Percentiles rank a stretch among this genome's conserved stretches.
phyloP scores from a whole-genome alignment of 1,284 basidiomycete species.

The Apiotrichum sp. region DNA sequence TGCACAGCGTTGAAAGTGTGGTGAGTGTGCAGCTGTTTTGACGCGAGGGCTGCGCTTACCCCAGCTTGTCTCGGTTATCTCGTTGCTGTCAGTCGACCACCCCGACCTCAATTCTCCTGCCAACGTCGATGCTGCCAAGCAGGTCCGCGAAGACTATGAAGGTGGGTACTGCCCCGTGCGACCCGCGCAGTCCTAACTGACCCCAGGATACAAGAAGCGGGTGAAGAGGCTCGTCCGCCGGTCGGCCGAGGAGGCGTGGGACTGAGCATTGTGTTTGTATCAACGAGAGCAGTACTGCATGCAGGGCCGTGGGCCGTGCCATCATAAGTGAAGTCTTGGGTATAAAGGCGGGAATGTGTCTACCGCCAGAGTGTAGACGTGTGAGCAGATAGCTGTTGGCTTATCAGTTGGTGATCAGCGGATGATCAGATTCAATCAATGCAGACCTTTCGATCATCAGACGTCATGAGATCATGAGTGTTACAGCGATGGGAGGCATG shows the following conservation, averaged over 20 bases:
- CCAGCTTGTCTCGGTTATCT: constrained; percentile 93
- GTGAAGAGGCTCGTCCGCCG: constrained; percentile 76
- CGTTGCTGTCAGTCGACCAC: constrained; percentile 81
- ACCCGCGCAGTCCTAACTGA: constrained; percentile 2
- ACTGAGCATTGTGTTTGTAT: constrained; percentile 45
- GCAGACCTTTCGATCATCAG: no score
- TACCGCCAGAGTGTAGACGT: no score
- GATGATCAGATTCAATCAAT: no score
- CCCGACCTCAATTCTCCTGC: constrained; percentile 94
- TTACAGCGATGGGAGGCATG: no score
- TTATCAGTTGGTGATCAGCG: no score
- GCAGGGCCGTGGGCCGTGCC: constrained; percentile 1
- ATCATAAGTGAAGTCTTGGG: neutral
- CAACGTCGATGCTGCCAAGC: constrained; percentile 93
- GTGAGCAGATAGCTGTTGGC: no score
- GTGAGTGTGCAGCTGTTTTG: constrained; percentile 54
- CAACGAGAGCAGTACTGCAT: neutral
- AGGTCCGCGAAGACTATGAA: constrained; percentile 67
- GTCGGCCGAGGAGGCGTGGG: constrained; percentile 79
- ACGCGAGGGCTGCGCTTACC: neutral
- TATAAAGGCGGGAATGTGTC: no score
- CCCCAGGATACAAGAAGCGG: constrained; percentile 78
- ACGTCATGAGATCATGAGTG: no score
- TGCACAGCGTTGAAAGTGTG: constrained; percentile 94
- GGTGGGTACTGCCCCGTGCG: constrained; percentile 49